Conservation (phyloP, 257 asterid genomes). For the Agastache rugosa region DNA sequence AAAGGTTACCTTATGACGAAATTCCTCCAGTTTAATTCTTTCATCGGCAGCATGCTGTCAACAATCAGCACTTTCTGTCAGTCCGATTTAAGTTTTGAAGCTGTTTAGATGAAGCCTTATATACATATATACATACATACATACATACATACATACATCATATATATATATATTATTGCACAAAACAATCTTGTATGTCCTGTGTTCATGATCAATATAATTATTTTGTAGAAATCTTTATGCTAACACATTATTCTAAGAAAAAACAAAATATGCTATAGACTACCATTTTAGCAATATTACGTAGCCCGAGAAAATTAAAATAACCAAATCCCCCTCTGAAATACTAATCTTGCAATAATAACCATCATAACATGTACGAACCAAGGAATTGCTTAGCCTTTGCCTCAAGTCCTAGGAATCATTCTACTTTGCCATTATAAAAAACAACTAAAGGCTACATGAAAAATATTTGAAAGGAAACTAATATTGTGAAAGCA, state of each 20-base stretch:
- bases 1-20: conserved; percentile 73
- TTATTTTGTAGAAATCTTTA: background rate
- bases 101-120: conserved; percentile 25
- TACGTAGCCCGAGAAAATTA: background rate
- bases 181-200: background rate
- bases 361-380: background rate
- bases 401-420: background rate
- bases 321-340: background rate
- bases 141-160: too few relatives aligned
- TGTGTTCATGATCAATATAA: conserved; percentile 8
- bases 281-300: conserved; percentile 6
- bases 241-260: background rate
- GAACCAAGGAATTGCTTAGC: background rate
- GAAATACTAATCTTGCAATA: conserved; percentile 4
- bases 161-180: background rate
- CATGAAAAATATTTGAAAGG: conserved; percentile 20
- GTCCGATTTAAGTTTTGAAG: conserved; percentile 22
- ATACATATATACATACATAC: too few relatives aligned
- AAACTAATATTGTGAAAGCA: conserved; percentile 15
- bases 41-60: conserved; percentile 99
- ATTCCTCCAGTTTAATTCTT: conserved; percentile 90
- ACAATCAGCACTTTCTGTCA: conserved; percentile 39
- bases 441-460: conserved; percentile 5
- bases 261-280: background rate
- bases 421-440: conserved; percentile 21